Base-by-base conservation (phyloP, 2,329 filamentous ascomycete species). In the Beauveria asiatica region DNA sequence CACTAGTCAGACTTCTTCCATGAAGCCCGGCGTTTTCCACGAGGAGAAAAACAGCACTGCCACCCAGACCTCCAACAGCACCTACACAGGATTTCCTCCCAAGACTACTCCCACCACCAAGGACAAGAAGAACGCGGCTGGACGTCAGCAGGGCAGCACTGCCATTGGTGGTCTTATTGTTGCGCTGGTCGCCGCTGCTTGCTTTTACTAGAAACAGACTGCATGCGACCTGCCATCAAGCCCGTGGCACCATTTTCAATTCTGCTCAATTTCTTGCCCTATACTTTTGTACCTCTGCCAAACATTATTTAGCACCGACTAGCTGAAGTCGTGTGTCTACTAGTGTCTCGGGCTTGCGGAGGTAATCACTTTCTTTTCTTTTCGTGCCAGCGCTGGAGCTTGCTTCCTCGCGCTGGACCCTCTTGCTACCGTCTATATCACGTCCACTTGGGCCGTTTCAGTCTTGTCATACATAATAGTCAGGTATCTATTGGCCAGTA, bases 101-200 rank as follows among this genome's bases (percentile, higher is more conserved):
- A 67, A 67, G 13, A 64, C 70, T 11, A 64, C 70, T 10, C 67
- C 75, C 13, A 68, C 68, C 13, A 70, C 72, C 19, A 70, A 74
- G n/a, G 65, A 65, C 52, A 71, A 72, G 63, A 71, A 77, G 65
- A 81, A 73, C 63, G 79, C 81, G 64, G 73, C 71, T 57, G 78
- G 75, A 21, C 73, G 74, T 17, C 77, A 76, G 50, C 76, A 82
- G 64, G 77, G 78, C 54, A 77, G 77, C 57, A 75, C 77, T 53
- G 80, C 82, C 54, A 70, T 82, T 44, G 80, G 75, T 8, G 80
- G 82, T 50, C 74, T 85, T 23, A 72, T 84, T 48, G 75, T 84
- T 50, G 82, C 82, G 57, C 75, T 85, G 49, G 73, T 83, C 37
- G 82, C 80, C 25, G 77, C 81, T 27, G 76, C 76, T 17, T 80